Evolutionary conservation across 2,329 filamentous ascomycete species (phyloP), one percentile per base, ranked within the genome.

Genomic region (Passalora sequoiae): DNA sequence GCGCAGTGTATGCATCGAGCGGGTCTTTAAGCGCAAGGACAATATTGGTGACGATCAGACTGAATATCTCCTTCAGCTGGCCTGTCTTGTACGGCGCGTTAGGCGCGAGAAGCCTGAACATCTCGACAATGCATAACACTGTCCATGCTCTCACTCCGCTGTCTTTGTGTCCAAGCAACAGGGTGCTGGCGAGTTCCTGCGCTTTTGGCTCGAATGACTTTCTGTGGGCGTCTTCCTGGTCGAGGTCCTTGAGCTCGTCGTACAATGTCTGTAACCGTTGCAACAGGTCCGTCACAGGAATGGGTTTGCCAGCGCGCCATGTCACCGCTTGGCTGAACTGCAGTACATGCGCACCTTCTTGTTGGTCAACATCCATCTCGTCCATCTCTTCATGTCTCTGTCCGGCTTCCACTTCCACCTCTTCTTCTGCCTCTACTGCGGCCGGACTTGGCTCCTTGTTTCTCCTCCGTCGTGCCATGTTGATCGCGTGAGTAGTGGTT

Each of bases 41-140:
- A 53, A 94, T 84, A 37, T 83, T 82, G 45, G 80, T 83, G 56
- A 96, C 80, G 62, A 96, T 88, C 49, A 95, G 79, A 20, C 82
- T 84, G 70, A 97, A 98, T 63, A 97, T 91, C 68, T 94, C 89
- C 88, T 94, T 95, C 51, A 97, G 76, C 69, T 97, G 89, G 47
- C 85, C 81, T 29, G 80, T 81, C 17, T 88, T 94, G 67, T 94
- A 97, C 13, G 92, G 92, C 63, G 92, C 92, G 73, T 97, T 84
- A 0, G 92, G 92, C 20, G 92, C 92, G 68, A 88, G 95, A 44
- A 98, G 76, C 58, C 86, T 84, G 62, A 98, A 78, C 55, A 98
- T 85, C 64, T 98, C 92, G 42, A 96, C 89, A 49, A 97, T 74
- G 64, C 89, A 97, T 60, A 86, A 86, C 31, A 89, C 83, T 22